These are phyloP conservation scores for Penicillium sp. DNA, from an alignment of 2,329 filamentous ascomycete species.

Conservation along the genomic window DNA sequence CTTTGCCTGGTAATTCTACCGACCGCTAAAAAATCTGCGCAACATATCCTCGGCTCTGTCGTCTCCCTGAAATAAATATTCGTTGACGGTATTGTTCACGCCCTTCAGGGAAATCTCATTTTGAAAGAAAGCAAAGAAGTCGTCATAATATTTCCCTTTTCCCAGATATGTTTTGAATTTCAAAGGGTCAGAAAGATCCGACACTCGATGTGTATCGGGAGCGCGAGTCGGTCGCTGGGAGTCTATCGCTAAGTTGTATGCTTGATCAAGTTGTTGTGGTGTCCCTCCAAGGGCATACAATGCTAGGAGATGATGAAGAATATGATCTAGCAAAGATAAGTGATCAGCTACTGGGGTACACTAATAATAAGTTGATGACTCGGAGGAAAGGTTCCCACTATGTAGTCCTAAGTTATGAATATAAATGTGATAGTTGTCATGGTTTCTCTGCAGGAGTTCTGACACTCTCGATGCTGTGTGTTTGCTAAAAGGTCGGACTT, in stretches of 20 bases:
- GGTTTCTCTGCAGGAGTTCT: slow-evolving; percentile 16
- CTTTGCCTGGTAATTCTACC: background rate
- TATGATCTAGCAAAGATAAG: slow-evolving; percentile 24
- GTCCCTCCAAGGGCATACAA: slow-evolving; percentile 27
- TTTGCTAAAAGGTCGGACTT: slow-evolving; percentile 2
- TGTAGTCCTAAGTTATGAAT: slow-evolving; percentile 20
- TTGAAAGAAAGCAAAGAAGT: slow-evolving; percentile 30
- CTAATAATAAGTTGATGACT: too few relatives aligned
- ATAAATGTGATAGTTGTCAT: slow-evolving; percentile 21
- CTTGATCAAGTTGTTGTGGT: slow-evolving; percentile 20
- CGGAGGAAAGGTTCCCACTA: slow-evolving; percentile 5
- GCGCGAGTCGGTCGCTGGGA: slow-evolving; percentile 21
- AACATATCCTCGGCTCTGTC: slow-evolving; percentile 26
- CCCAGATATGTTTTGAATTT: slow-evolving; percentile 15
- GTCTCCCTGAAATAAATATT: slow-evolving; percentile 29
- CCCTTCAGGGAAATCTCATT: slow-evolving; percentile 23
- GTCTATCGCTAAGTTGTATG: slow-evolving; percentile 22
- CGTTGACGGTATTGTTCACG: slow-evolving; percentile 18
- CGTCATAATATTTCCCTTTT: slow-evolving; percentile 15
- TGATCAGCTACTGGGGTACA: background rate
- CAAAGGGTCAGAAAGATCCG: slow-evolving; percentile 7
- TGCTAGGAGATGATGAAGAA: slow-evolving; percentile 31
- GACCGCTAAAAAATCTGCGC: slow-evolving; percentile 20
- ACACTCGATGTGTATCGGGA: slow-evolving; percentile 11
- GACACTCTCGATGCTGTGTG: slow-evolving; percentile 9